phyloP scores from a whole-genome alignment of 208 protist genomes.

The Trypanosomatidae sp. region DNA sequence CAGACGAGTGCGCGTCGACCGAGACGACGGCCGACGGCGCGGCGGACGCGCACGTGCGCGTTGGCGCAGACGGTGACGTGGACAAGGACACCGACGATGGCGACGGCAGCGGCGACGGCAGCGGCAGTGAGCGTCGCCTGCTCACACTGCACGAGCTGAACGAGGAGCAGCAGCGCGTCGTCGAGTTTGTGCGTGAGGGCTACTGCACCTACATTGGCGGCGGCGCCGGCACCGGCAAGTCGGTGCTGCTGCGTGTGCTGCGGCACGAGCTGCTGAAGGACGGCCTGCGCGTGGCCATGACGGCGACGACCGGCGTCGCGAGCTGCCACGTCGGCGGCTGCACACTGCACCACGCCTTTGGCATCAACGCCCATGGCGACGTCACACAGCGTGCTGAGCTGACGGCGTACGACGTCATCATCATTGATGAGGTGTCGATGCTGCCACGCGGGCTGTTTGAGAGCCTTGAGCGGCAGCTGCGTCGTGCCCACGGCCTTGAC shows the following conservation, averaged over 20 bases:
- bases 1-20: neutral
- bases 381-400: conserved; percentile 57
- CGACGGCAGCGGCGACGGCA: neutral
- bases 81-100: neutral
- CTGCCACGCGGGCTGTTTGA: conserved; percentile 73
- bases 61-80: too few species aligned
- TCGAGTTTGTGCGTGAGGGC: conserved; percentile 47
- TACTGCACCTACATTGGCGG: conserved; percentile 85
- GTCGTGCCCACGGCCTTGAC: conserved; percentile 57
- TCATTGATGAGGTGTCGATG: conserved; percentile 91
- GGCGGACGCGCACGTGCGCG: neutral
- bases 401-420: conserved; percentile 71
- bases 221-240: conserved; percentile 82
- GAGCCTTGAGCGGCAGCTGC: conserved; percentile 55
- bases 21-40: neutral
- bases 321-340: conserved; percentile 59
- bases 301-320: conserved; percentile 78
- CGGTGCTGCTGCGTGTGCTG: conserved; percentile 72
- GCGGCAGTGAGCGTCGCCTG: conserved; percentile 2
- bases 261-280: conserved; percentile 38
- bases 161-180: conserved; percentile 62
- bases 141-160: conserved; percentile 56
- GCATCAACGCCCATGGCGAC: conserved; percentile 64
- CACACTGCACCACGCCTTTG: conserved; percentile 84
- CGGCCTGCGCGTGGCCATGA: conserved; percentile 61